These are phyloP conservation scores for Lichtheimia corymbifera DNA, from an alignment of 371 early-diverging fungal species.

Conservation along the genomic window DNA sequence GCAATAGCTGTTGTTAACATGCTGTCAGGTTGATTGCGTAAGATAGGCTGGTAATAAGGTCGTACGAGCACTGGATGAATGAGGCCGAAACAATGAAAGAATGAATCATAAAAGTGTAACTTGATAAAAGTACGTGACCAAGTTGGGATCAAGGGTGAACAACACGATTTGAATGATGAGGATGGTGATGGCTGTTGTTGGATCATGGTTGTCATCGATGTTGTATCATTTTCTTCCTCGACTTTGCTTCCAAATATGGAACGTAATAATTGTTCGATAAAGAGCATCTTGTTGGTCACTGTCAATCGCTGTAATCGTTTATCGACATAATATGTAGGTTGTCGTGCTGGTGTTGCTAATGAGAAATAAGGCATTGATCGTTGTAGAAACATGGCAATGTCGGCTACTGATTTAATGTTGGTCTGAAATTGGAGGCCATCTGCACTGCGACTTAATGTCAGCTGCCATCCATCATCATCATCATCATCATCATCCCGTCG, in stretches of 20 bases:
- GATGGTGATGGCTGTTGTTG: slow-evolving; percentile 3
- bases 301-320: slow-evolving; percentile 12
- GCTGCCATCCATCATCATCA: slow-evolving; percentile 23
- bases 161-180: not conserved
- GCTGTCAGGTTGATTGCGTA: slow-evolving; percentile 20
- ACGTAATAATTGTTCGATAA: slow-evolving; percentile 31
- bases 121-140: not conserved
- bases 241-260: slow-evolving; percentile 23
- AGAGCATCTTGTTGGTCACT: slow-evolving; percentile 32
- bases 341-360: slow-evolving; percentile 20
- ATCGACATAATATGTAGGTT: slow-evolving; percentile 30
- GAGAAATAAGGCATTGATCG: slow-evolving; percentile 28
- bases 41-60: slow-evolving; percentile 24
- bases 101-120: slow-evolving; percentile 21
- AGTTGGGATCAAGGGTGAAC: too few species aligned
- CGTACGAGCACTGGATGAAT: slow-evolving; percentile 24
- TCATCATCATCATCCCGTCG: not conserved
- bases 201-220: not conserved
- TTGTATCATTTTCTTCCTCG: slow-evolving; percentile 1
- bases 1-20: slow-evolving; percentile 33
- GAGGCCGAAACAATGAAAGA: slow-evolving; percentile 28
- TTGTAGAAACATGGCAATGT: slow-evolving; percentile 25
- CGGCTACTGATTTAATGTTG: slow-evolving; percentile 29
- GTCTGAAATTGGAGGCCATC: slow-evolving; percentile 33
- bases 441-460: slow-evolving; percentile 16